A percentile compares a stretch with the other conserved stretches of the same genome.
phyloP scores from a whole-genome alignment of 805 yeast genomes.

The Candida endomychidarum region DNA sequence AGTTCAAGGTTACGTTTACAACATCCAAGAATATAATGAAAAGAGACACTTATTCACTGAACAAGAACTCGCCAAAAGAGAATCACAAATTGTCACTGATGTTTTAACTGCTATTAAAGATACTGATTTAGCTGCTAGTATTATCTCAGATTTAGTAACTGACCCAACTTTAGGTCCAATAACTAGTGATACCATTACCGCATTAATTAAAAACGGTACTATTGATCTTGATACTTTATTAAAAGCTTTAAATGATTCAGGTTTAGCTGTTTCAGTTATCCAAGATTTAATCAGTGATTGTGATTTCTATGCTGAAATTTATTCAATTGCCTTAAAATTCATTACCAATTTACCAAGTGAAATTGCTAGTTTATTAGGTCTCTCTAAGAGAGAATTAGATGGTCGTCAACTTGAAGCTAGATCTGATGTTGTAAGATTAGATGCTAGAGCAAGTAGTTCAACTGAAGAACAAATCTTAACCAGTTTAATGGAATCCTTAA shows the following conservation, averaged over 20 bases:
- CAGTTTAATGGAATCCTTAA: slow-evolving; percentile 43
- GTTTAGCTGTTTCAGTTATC: slow-evolving; percentile 39
- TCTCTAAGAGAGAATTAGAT: slow-evolving; percentile 24
- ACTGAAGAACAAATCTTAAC: slow-evolving; percentile 21
- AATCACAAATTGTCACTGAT: slow-evolving; percentile 40
- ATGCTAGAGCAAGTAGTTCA: slow-evolving; percentile 8
- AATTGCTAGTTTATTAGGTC: slow-evolving; percentile 25
- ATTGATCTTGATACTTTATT: slow-evolving; percentile 38
- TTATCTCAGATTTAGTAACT: slow-evolving; percentile 32
- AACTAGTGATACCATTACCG: slow-evolving; percentile 28
- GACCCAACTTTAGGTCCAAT: slow-evolving; percentile 31
- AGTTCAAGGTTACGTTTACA: slow-evolving; percentile 27
- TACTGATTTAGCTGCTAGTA: slow-evolving; percentile 37
- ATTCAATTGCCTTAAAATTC: slow-evolving; percentile 32
- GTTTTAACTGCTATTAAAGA: slow-evolving; percentile 36
- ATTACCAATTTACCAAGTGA: slow-evolving; percentile 30
- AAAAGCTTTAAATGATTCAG: slow-evolving; percentile 41
- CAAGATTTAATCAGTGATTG: slow-evolving; percentile 37
- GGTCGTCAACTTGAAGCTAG: slow-evolving; percentile 3
- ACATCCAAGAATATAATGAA: slow-evolving; percentile 26
- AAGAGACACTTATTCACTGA: slow-evolving; percentile 27
- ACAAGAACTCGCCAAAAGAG: slow-evolving; percentile 35
- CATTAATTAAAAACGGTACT: slow-evolving; percentile 30
- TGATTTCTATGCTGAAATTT: slow-evolving; percentile 39
- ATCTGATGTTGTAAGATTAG: background rate